A percentile compares a stretch with the other conserved stretches of the same genome.
Conservation (phyloP, 108 stramenopile species). For the Mediolabrus comicus region DNA sequence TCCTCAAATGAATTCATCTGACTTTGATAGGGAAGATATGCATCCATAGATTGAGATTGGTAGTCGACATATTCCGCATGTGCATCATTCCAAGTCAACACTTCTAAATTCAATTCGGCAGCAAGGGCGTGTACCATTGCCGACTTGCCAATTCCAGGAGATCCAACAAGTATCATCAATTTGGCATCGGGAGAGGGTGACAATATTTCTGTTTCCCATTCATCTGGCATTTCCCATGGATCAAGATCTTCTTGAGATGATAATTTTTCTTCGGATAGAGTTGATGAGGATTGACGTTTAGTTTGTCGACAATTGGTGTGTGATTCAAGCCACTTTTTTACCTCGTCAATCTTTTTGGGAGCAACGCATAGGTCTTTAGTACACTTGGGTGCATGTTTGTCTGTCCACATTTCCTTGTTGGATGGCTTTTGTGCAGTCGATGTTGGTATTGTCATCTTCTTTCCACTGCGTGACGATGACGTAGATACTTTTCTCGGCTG, state of each 20-base stretch:
- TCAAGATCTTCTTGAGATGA: not conserved
- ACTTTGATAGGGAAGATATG: constrained; percentile 42
- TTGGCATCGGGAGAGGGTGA: constrained; percentile 14
- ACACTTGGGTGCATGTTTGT: constrained; percentile 57
- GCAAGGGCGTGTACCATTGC: constrained; percentile 60
- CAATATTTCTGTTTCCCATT: not conserved
- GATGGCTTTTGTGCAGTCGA: not conserved
- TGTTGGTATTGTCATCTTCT: not conserved
- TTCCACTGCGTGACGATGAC: not conserved
- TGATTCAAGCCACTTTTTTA: constrained; percentile 51
- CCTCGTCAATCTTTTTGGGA: constrained; percentile 80
- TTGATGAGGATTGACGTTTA: constrained; percentile 13
- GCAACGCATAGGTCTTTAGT: constrained; percentile 72
- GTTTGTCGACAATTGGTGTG: not conserved
- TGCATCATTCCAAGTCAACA: constrained; percentile 73
- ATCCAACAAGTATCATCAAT: constrained; percentile 74
- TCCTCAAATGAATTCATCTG: constrained; percentile 71
- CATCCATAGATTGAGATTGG: not conserved
- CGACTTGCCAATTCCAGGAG: constrained; percentile 81
- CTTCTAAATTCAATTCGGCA: constrained; percentile 49
- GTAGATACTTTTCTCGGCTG: not conserved
- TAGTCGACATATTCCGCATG: constrained; percentile 23
- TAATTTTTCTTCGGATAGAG: not conserved
- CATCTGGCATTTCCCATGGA: constrained; percentile 12
- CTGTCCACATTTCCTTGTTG: constrained; percentile 57